Evolutionary conservation across 768 basidiomycete species (phyloP), one percentile per base, ranked within the genome.

Genomic region (Rubroboletus pulcherrimus): DNA sequence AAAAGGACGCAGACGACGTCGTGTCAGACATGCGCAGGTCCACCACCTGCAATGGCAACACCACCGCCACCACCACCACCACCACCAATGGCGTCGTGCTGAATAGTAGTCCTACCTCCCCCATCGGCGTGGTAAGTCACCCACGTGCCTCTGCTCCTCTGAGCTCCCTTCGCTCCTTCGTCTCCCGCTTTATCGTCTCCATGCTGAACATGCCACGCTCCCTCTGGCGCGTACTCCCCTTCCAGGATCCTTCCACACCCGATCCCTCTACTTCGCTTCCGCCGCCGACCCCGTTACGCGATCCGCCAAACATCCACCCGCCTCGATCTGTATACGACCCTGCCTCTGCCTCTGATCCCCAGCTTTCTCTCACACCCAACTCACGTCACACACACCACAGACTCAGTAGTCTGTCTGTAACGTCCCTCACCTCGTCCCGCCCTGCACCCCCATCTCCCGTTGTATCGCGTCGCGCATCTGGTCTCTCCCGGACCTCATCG

Each of bases 381-480:
- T 38, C 55, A 19, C 21, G 58, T 30, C 37, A 61, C 53, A 60
- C 49, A n/a, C 30, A 52, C 15, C 41, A 59, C 56, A 60, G 66
- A 7, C 53, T 68, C 12, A 68, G 68, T 55, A 55, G 58, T 0
- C 66, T 63, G 17, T 70, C 68, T 7, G 51, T 58, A 11, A 66
- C 45, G 43, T 75, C 69, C 48, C 79, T 74, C 57, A 74, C 74
- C 0, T 77, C 79, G 12, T 77, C 77, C 0, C 81, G 85, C 5
- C 84, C 83, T 34, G 85, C 85, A 0, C 85, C 85, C 0, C 80
- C 80, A 5, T 85, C 83, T 2, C 85, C 84, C 15, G 80, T 75
- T 0, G 53, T 75, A 5, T 82, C 82, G 0, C 77, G 82, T 35
- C 56, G 73, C 54, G 50, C 70, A 46, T 78, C 78, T 11, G 63